Base-by-base conservation (phyloP, 345 rosid genomes). In the Camelina laxa region DNA sequence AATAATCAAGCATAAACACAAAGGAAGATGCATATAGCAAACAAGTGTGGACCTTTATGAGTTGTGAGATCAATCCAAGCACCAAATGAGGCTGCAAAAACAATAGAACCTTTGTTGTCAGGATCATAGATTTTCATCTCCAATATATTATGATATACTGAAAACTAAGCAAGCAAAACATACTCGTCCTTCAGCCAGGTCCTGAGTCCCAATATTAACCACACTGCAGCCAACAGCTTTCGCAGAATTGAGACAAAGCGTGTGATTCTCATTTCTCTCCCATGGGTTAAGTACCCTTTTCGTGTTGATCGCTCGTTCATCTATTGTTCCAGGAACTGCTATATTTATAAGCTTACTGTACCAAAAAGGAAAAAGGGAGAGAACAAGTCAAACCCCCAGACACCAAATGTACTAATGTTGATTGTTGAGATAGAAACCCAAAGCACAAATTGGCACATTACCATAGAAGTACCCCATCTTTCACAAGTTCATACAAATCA, bases 181-280 rank as follows among this genome's bases (percentile, higher is more conserved):
- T 82, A 93, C 96, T 74, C 98, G 90, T 85, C 89, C 98, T 88
- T 91, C 97, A 66, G 91, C 85, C 70, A 94, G 81, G 75, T 91
- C 99, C 70, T 91, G 93, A n/a, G 89, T 77, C 74, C 97, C 96
- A 80, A 88, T 88, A 63, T 94, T 91, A 58, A 88, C 97, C 62
- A 94, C 93, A 0, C 93, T 94, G 77, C 96, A 94, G 73, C 96
- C 95, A 78, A 94, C 91, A 51, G 97, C 97, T 86, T 87, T 94
- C 6, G 97, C 97, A 67, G 93, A 94, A 83, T 94, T 94, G 58
- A 94, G 97, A 83, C 95, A 88, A 38, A 94, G 93, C 6, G 97
- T 94, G 76, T 94, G 98, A 79, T 94, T 91, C 84, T 94, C 97
- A 78, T 90, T 91, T 84, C 92, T 88, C 85, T 95, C 97, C 97